Conservation (phyloP, 108 stramenopile species). For the Cylindrotheca fusiformis region DNA sequence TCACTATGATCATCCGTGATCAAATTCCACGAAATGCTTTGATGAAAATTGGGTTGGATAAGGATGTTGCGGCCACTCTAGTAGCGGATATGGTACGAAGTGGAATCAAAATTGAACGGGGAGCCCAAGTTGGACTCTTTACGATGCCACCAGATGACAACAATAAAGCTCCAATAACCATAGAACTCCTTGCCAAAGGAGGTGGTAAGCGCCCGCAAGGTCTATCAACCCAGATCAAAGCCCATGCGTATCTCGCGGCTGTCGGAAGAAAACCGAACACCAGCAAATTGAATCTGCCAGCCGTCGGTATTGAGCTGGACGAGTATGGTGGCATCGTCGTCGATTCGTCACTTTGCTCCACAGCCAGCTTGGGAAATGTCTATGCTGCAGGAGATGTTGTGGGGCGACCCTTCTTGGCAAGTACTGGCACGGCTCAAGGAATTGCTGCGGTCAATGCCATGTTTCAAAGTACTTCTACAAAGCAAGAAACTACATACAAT, state of each 20-base stretch:
- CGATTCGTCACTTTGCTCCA: slow-evolving; percentile 48
- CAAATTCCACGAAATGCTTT: slow-evolving; percentile 61
- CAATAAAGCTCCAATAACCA: slow-evolving; percentile 51
- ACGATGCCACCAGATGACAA: slow-evolving; percentile 38
- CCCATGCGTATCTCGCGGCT: slow-evolving; percentile 76
- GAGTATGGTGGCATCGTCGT: slow-evolving; percentile 69
- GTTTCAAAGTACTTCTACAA: slow-evolving; percentile 26
- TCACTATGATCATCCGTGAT: slow-evolving; percentile 77
- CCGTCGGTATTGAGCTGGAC: slow-evolving; percentile 68
- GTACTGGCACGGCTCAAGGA: slow-evolving; percentile 81
- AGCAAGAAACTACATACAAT: not conserved
- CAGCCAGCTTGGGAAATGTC: slow-evolving; percentile 50
- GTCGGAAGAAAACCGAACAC: slow-evolving; percentile 82
- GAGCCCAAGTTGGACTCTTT: slow-evolving; percentile 61
- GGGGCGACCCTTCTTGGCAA: slow-evolving; percentile 77
- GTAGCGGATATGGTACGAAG: slow-evolving; percentile 52
- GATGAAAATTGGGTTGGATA: slow-evolving; percentile 82
- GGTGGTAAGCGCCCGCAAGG: slow-evolving; percentile 42
- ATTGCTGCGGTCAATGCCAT: slow-evolving; percentile 53
- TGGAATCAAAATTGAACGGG: slow-evolving; percentile 65
- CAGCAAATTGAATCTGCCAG: slow-evolving; percentile 52
- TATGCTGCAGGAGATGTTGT: slow-evolving; percentile 85
- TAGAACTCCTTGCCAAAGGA: slow-evolving; percentile 56
- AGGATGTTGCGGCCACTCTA: slow-evolving; percentile 51
- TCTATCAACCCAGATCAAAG: slow-evolving; percentile 40